phyloP scores from a whole-genome alignment of 768 basidiomycete species.

The Termitomyces sp. region DNA sequence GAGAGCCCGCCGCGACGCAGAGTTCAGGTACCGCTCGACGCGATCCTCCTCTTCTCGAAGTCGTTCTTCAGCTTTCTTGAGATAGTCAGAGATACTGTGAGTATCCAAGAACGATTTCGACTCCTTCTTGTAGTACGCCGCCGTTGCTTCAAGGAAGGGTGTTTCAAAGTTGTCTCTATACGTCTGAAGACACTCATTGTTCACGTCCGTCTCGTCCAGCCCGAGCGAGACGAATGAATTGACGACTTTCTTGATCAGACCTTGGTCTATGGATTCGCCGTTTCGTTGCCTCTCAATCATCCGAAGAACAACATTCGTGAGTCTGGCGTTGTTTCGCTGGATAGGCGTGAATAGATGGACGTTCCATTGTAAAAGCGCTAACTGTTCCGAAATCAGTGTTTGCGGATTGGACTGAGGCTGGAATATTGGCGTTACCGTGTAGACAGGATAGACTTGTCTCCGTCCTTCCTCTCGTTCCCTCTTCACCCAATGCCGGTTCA shows the following conservation, averaged over 20 bases:
- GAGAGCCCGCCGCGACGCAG: slow-evolving; percentile 79
- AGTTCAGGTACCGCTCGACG: slow-evolving; percentile 91
- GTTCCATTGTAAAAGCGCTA: slow-evolving; percentile 97
- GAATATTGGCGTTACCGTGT: slow-evolving; percentile 63
- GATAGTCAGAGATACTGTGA: slow-evolving; percentile 90
- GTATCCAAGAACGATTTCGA: slow-evolving; percentile 86
- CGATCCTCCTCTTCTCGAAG: slow-evolving; percentile 93
- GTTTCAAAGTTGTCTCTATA: slow-evolving; percentile 89
- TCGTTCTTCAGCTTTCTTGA: slow-evolving; percentile 92
- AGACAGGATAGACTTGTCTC: slow-evolving; percentile 92
- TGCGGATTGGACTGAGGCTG: background rate
- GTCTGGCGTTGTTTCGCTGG: slow-evolving; percentile 77
- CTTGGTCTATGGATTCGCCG: slow-evolving; percentile 91
- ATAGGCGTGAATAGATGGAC: slow-evolving; percentile 84
- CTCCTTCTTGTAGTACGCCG: slow-evolving; percentile 89
- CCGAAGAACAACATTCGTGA: slow-evolving; percentile 83
- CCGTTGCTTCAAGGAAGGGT: slow-evolving; percentile 86
- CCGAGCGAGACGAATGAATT: slow-evolving; percentile 95
- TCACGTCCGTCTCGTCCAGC: slow-evolving; percentile 87
- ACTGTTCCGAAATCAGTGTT: slow-evolving; percentile 40
- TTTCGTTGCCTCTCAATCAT: slow-evolving; percentile 93
- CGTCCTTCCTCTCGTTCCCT: slow-evolving; percentile 96
- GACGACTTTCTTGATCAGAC: slow-evolving; percentile 90
- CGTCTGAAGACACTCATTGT: slow-evolving; percentile 89
- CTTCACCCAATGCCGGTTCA: slow-evolving; percentile 99